Conservation (phyloP, 2,329 filamentous ascomycete genomes). For the Epichloe festucae region DNA sequence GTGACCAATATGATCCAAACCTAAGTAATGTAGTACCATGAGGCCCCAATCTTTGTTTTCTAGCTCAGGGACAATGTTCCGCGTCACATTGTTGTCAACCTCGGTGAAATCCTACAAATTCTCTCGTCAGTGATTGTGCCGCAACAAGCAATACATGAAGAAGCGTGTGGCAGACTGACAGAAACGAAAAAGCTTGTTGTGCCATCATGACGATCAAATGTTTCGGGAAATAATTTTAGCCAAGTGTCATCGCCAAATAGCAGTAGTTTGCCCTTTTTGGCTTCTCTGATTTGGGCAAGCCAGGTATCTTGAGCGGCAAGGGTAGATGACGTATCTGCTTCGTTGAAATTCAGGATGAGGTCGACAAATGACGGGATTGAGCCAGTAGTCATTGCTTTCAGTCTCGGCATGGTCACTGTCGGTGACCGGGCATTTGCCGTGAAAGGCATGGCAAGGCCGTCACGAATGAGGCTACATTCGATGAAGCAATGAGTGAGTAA, state of each 20-base stretch:
- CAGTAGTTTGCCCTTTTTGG: slow-evolving; percentile 58
- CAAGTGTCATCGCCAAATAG: slow-evolving; percentile 98
- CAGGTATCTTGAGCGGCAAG: slow-evolving; percentile 86
- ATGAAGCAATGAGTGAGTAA: slow-evolving; percentile 4
- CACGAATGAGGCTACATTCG: slow-evolving; percentile 59
- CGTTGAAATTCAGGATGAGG: slow-evolving; percentile 90
- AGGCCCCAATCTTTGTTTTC: slow-evolving; percentile 73
- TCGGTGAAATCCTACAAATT: slow-evolving; percentile 74
- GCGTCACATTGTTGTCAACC: slow-evolving; percentile 93
- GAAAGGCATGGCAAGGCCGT: slow-evolving; percentile 77
- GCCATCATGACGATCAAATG: slow-evolving; percentile 77
- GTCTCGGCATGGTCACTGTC: slow-evolving; percentile 93
- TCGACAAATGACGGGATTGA: slow-evolving; percentile 98
- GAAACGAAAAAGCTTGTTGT: slow-evolving; percentile 98
- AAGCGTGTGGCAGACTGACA: slow-evolving; percentile 40
- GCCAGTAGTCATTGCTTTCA: slow-evolving; percentile 94
- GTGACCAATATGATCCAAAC: slow-evolving; percentile 93
- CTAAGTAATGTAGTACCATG: slow-evolving; percentile 90
- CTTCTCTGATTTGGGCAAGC: slow-evolving; percentile 81
- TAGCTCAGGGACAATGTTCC: slow-evolving; percentile 71
- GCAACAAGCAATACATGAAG: neutral
- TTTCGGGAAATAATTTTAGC: slow-evolving; percentile 87
- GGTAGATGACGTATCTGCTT: slow-evolving; percentile 82
- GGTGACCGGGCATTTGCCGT: slow-evolving; percentile 93
- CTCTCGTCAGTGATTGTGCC: neutral